These are phyloP conservation scores for Vitis hybrid DNA, from an alignment of 177 flowering plant genomes.

Conservation along the genomic window DNA sequence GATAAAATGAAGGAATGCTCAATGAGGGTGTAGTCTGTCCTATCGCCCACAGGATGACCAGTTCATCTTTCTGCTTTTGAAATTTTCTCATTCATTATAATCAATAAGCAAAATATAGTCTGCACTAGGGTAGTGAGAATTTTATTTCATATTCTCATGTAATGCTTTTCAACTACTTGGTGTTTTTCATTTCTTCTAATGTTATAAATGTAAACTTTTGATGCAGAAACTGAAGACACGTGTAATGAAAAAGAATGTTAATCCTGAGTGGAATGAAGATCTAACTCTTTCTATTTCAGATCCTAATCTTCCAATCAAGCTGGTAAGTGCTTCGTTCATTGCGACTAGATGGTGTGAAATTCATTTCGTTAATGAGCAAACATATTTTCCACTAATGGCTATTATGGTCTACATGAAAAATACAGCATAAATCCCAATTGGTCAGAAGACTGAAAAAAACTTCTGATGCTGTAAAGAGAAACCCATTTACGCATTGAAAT, in stretches of 20 bases:
- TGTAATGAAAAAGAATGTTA: constrained; percentile 54
- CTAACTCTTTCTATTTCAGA: constrained; percentile 66
- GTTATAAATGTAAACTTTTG: not conserved
- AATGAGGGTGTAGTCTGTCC: too few species aligned
- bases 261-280: constrained; percentile 87
- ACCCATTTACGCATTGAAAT: too few species aligned
- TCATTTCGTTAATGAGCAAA: not conserved
- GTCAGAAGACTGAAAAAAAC: not conserved
- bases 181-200: not conserved
- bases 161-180: not conserved
- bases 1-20: too few species aligned
- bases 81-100: too few species aligned
- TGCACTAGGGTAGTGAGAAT: too few species aligned
- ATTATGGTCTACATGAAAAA: not conserved
- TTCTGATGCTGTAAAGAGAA: too few species aligned
- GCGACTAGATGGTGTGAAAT: not conserved
- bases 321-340: constrained; percentile 39
- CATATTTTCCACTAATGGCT: not conserved
- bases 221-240: constrained; percentile 78
- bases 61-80: too few species aligned
- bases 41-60: too few species aligned
- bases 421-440: not conserved
- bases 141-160: not conserved
- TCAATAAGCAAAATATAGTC: too few species aligned
- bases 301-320: constrained; percentile 41